Evolutionary conservation across 768 basidiomycete species (phyloP).

Genomic region (Termitomyces sp.): DNA sequence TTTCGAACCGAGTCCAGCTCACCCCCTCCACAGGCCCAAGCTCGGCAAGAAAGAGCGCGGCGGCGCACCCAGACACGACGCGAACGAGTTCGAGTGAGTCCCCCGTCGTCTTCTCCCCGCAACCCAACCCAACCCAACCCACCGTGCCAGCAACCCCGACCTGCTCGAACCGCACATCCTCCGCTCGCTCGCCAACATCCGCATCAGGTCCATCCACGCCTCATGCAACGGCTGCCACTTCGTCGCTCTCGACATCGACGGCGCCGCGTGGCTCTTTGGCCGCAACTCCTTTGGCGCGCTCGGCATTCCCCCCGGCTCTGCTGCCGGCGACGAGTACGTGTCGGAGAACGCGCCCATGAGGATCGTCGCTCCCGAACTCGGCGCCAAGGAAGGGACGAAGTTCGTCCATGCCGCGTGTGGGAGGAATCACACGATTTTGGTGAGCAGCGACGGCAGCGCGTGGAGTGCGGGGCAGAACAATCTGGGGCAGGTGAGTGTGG

Average conservation of each 20-base stretch:
- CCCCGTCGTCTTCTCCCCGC: constrained; percentile 10
- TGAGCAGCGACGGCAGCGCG: constrained; percentile 74
- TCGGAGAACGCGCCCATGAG: constrained; percentile 73
- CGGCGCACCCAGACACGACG: constrained; percentile 37
- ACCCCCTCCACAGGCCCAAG: constrained; percentile 47
- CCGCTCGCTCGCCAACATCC: constrained; percentile 80
- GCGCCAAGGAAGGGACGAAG: constrained; percentile 47
- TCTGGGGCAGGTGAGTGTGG: constrained; percentile 62
- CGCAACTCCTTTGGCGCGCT: constrained; percentile 69
- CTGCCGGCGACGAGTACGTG: constrained; percentile 48
- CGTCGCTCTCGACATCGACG: constrained; percentile 66
- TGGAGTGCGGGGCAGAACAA: constrained; percentile 85
- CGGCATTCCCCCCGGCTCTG: constrained; percentile 35
- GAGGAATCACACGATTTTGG: constrained; percentile 74
- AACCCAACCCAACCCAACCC: neutral
- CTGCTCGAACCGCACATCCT: constrained; percentile 85
- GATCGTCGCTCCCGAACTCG: constrained; percentile 53
- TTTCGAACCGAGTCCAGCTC: neutral
- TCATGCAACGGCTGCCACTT: constrained; percentile 75
- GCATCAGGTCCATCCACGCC: constrained; percentile 64
- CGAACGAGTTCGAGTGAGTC: constrained; percentile 32
- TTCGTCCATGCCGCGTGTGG: constrained; percentile 86
- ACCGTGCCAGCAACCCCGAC: constrained; percentile 55
- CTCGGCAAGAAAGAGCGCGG: constrained; percentile 72
- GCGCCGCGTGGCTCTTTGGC: constrained; percentile 87